Evolutionary conservation across 768 basidiomycete genomes (phyloP).

Genomic region (Aureoboletus auriporus): DNA sequence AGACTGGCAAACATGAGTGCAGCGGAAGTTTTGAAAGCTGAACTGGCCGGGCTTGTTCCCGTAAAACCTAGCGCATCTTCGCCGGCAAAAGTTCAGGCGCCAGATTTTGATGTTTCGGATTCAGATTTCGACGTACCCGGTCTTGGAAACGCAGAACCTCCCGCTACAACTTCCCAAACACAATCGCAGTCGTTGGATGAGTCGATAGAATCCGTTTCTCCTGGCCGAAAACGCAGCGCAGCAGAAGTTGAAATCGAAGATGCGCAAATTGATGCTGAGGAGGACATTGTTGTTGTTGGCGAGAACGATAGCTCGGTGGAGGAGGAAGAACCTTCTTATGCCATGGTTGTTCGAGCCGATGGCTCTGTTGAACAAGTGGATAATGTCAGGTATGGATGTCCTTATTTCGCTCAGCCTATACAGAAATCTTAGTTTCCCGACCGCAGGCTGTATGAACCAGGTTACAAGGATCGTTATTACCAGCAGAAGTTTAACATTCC

Average conservation of each 20-base stretch:
- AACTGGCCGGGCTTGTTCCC: conserved; percentile 58
- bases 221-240: conserved; percentile 44
- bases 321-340: conserved; percentile 46
- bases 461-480: conserved; percentile 95
- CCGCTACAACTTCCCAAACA: conserved; percentile 11
- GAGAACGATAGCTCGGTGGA: conserved; percentile 44
- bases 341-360: conserved; percentile 80
- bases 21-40: conserved; percentile 89
- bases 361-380: conserved; percentile 95
- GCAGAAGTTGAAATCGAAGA: conserved; percentile 42
- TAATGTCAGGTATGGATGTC: conserved; percentile 70
- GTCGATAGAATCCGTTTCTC: conserved; percentile 5
- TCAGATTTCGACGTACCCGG: conserved; percentile 33
- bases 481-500: conserved; percentile 85
- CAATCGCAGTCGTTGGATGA: conserved; percentile 21
- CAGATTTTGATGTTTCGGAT: conserved; percentile 22
- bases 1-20: conserved; percentile 97
- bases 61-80: conserved; percentile 34
- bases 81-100: conserved; percentile 32
- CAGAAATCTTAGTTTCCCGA: conserved; percentile 1
- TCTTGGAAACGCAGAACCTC: conserved; percentile 26
- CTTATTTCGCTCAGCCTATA: neutral
- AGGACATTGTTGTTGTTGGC: conserved; percentile 17
- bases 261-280: conserved; percentile 28
- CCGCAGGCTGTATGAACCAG: conserved; percentile 88